Evolutionary conservation across 106 monocot species (phyloP), one percentile per base, ranked within the genome.

Genomic region (Triglochin maritima): DNA sequence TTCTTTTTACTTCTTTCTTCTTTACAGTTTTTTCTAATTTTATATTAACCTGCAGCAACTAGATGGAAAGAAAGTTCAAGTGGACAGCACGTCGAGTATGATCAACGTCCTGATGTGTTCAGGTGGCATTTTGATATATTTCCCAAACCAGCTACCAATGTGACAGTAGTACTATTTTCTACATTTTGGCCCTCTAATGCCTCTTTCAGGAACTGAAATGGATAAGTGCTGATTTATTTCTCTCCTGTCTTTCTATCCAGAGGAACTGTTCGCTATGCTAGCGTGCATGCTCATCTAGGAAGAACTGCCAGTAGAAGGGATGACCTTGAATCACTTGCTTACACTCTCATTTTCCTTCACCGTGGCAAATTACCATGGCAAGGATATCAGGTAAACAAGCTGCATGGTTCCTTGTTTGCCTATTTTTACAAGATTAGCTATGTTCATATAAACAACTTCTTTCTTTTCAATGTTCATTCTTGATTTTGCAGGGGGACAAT

Each of bases 261-360:
- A 69, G 92, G 92, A 63, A 92, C 92, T 69, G 84, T 92, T 54
- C 58, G 92, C 52, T 92, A 92, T 84, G 92, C 92, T 45, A 92
- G 92, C 62, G 92, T 87, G 46, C 92, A 92, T 85, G 92, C 92
- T 46, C 92, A 92, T 66, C 64, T 92, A 46, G 92, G 92, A 70
- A 76, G 87, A 78, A 92, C 87, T 14, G 92, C 82, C 47, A 92
- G 92, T 58, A 87, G 92, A 72, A 87, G 92, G 70, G 92, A 92
- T 79, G 92, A 92, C 72, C 65, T 92, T 17, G 92, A 92, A 75
- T 92, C 92, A 77, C 92, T 92, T 79, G 92, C 92, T 13, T 92
- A 92, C 66, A 92, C 92, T 4, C 83, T 92, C 13, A 77, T 92
- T 64, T 92, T 92, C 66, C 85, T 92, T 65, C 82, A 81, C 47